Evolutionary conservation across 441 rosid species (phyloP), one percentile per base, ranked within the genome.

Genomic region (Macaranga tanarius): DNA sequence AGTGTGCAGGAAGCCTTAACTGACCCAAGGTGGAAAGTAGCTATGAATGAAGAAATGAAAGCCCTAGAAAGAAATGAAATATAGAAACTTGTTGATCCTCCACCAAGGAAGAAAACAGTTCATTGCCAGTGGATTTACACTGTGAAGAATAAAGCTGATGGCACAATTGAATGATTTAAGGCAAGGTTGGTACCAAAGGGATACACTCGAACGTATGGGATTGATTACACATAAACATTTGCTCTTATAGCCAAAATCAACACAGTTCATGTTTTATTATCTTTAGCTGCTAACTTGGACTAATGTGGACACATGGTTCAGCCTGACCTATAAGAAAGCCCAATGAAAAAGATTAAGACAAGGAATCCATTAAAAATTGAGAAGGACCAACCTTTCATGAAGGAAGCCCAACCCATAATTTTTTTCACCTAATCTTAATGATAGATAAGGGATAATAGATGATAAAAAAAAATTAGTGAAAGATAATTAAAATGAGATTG

Each of bases 21-120:
- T 4, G 26, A 50, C 2, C 9, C 0, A 20, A 28, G 3, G 5
- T 71, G 74, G 74, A 71, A n/a, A 60, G 4, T 3, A 2, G n/a
- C 15, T 25, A 74, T 65, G 48, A 68, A 68, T 0, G 62, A 67
- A 6, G 60, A 74, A 12, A 59, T 67, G 62, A 10, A 26, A 16
- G 17, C 62, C 0, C 44, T 75, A 10, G 2, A 61, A 4, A 60
- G 28, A 3, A 72, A 25, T 16, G 25, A 25, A 15, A 68, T 62
- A 0, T 69, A 63, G 63, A 52, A 55, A 7, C 15, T 69, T 0
- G 38, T 55, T 20, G 23, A 26, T 20, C 0, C 1, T 2, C 64
- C 40, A 5, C 0, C 11, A 42, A 25, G 50, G 10, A 57, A 57
- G 31, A 7, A 20, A 25, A 25, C 16, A 57, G 61, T 57, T 23